A percentile compares a stretch with the other conserved stretches of the same genome.
Evolutionary conservation across 345 rosid genomes (phyloP).

Genomic region (Camelina hispida): DNA sequence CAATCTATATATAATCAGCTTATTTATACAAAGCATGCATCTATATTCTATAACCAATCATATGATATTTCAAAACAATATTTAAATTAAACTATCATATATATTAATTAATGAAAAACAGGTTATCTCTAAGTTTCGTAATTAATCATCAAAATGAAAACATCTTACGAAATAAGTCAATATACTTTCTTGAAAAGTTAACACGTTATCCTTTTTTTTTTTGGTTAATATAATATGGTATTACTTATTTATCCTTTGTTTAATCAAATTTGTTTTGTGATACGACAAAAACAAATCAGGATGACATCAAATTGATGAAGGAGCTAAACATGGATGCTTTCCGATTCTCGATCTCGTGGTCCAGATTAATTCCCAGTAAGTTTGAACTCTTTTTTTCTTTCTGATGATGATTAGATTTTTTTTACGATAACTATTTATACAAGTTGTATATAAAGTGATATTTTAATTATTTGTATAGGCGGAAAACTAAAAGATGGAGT

Average conservation of each 20-base stretch:
- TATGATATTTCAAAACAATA: background rate
- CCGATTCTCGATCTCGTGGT: slow-evolving; percentile 63
- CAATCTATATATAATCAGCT: background rate
- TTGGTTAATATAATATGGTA: slow-evolving; percentile 3
- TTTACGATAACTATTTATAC: background rate
- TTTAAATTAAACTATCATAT: background rate
- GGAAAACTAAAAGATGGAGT: slow-evolving; percentile 54
- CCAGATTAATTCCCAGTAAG: slow-evolving; percentile 58
- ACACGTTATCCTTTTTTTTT: slow-evolving; percentile 18
- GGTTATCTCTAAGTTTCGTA: background rate
- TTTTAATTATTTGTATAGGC: slow-evolving; percentile 23
- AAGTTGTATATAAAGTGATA: slow-evolving; percentile 5
- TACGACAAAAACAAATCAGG: slow-evolving; percentile 36
- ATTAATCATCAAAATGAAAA: slow-evolving; percentile 11
- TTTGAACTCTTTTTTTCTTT: background rate
- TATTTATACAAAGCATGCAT: background rate
- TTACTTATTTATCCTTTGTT: background rate
- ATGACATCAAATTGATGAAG: slow-evolving; percentile 58
- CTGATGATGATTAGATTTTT: background rate
- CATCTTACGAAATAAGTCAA: background rate
- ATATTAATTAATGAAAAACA: background rate
- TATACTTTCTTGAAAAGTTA: slow-evolving; percentile 7
- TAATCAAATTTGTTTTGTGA: background rate
- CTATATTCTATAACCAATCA: background rate
- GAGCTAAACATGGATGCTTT: slow-evolving; percentile 62